Evolutionary conservation across 495 filamentous ascomycete genomes (phyloP).

Genomic region (Parathielavia hyrcaniae): DNA sequence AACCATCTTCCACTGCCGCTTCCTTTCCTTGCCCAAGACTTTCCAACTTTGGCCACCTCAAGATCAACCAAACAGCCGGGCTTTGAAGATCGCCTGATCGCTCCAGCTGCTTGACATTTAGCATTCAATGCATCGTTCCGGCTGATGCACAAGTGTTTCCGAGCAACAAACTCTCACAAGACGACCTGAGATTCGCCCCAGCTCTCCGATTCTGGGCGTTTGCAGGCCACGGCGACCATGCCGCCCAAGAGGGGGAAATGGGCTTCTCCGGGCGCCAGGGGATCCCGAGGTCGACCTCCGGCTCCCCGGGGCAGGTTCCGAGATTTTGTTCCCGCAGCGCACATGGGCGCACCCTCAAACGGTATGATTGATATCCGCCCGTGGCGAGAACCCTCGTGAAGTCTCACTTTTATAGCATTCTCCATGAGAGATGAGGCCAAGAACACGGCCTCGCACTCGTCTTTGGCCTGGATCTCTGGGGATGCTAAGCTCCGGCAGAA

Average conservation of each 20-base stretch:
- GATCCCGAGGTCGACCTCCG: conserved; percentile 8
- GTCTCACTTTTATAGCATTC: conserved; percentile 38
- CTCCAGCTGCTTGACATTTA: background rate
- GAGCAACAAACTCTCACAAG: background rate
- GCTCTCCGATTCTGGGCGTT: background rate
- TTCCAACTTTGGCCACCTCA: background rate
- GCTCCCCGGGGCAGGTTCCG: conserved; percentile 5
- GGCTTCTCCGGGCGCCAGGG: conserved; percentile 13
- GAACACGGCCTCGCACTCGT: conserved; percentile 59
- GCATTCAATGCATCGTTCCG: too few species aligned
- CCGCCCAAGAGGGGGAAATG: conserved; percentile 22
- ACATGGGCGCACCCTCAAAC: conserved; percentile 1
- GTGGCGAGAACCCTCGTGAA: conserved; percentile 2
- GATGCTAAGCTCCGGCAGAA: conserved; percentile 43
- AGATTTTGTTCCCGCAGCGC: conserved; percentile 4
- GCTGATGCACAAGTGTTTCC: too few species aligned
- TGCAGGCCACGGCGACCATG: conserved; percentile 13
- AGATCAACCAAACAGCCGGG: background rate
- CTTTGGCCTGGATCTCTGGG: conserved; percentile 22
- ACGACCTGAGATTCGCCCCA: background rate
- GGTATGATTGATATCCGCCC: conserved; percentile 12
- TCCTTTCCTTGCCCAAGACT: background rate
- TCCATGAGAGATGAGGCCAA: conserved; percentile 71
- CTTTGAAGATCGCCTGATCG: background rate
- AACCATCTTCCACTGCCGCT: background rate